phyloP scores from a whole-genome alignment of 164 flowering plant genomes.

The Sedum album region DNA sequence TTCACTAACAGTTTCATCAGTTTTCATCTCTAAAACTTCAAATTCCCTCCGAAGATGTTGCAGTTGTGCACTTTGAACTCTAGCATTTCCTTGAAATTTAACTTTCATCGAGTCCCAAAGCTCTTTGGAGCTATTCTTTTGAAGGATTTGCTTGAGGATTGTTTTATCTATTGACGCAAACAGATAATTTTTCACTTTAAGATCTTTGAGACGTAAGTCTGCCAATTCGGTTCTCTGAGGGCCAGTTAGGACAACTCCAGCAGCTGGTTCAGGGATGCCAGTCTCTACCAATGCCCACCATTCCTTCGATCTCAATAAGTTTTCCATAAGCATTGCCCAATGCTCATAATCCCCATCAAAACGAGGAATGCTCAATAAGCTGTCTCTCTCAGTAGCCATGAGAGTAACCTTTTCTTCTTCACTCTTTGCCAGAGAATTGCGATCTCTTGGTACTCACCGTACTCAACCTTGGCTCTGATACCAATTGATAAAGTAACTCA shows the following conservation, averaged over 20 bases:
- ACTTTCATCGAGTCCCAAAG: background rate
- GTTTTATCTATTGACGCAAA: background rate
- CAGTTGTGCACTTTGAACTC: background rate
- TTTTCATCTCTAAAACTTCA: background rate
- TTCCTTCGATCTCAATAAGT: background rate
- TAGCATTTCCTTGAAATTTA: background rate
- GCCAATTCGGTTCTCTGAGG: background rate
- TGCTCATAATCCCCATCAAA: slow-evolving; percentile 2
- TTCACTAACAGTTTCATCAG: background rate
- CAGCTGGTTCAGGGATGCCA: background rate
- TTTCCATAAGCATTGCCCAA: slow-evolving; percentile 1
- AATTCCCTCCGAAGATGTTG: background rate
- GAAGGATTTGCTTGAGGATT: background rate
- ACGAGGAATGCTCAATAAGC: background rate
- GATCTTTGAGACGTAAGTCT: background rate
- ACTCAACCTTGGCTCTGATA: no score
- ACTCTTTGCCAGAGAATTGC: no score
- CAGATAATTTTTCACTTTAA: background rate
- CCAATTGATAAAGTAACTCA: no score
- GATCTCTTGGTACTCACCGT: no score
- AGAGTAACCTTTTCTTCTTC: no score
- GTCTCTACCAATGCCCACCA: background rate
- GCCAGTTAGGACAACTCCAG: background rate
- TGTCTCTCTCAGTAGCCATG: no score
- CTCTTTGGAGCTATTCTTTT: background rate